Conservation (phyloP, 352 stramenopile species). For the Pythium aristosporum region DNA sequence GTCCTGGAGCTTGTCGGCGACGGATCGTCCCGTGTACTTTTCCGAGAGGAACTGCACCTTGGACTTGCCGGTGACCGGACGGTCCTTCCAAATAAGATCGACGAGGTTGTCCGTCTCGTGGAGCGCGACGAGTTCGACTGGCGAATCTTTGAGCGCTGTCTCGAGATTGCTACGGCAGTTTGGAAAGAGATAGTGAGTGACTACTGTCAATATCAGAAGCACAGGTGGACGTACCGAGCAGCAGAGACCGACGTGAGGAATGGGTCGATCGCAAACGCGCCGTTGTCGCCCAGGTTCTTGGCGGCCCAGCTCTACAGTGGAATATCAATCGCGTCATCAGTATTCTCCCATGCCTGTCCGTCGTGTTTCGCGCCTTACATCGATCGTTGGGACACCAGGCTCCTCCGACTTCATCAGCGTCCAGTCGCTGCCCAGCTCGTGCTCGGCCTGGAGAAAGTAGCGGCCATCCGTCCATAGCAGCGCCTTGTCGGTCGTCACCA, state of each 20-base stretch:
- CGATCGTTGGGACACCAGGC: constrained; percentile 88
- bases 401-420: constrained; percentile 96
- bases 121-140: constrained; percentile 70
- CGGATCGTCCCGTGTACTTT: constrained; percentile 91
- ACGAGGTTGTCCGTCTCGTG: constrained; percentile 92
- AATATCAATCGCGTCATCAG: neutral
- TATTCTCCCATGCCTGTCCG: neutral
- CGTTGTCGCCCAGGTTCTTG: constrained; percentile 57
- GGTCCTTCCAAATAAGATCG: constrained; percentile 92
- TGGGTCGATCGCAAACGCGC: constrained; percentile 94
- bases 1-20: constrained; percentile 89
- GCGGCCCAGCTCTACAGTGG: constrained; percentile 48
- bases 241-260: constrained; percentile 91
- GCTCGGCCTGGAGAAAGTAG: constrained; percentile 97
- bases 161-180: constrained; percentile 47
- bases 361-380: constrained; percentile 47
- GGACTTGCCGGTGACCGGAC: constrained; percentile 65
- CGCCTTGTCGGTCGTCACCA: constrained; percentile 84
- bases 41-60: constrained; percentile 92
- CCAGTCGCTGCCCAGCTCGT: constrained; percentile 93
- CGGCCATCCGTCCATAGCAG: constrained; percentile 98
- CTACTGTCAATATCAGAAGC: neutral
- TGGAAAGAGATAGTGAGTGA: neutral
- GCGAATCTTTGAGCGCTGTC: constrained; percentile 62
- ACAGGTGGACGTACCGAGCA: constrained; percentile 44